Conservation (phyloP, 2,329 filamentous ascomycete genomes). For the Sarocladium kiliense region DNA sequence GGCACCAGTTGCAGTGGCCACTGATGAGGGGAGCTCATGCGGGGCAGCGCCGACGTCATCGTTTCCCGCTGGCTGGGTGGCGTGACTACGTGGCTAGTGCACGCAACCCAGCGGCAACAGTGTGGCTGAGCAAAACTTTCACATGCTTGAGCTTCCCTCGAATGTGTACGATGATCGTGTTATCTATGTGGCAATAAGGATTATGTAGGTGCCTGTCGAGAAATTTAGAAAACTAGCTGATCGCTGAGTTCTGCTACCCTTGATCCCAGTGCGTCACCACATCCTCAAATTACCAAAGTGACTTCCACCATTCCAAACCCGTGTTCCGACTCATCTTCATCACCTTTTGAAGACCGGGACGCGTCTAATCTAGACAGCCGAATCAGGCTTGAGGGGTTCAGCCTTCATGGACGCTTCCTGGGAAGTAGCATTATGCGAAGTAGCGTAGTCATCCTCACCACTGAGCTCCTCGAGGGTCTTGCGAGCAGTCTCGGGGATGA, state of each 20-base stretch:
- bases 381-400: not conserved
- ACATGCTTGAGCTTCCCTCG: not conserved
- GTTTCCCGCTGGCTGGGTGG: not conserved
- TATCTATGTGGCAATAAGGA: too few relatives aligned
- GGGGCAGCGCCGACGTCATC: conserved; percentile 26
- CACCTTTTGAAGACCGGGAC: too few relatives aligned
- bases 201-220: too few relatives aligned
- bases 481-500: conserved; percentile 70
- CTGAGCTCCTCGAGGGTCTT: conserved; percentile 65
- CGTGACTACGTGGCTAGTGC: conserved; percentile 3
- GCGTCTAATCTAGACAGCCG: not conserved
- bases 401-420: not conserved
- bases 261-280: too few relatives aligned
- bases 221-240: too few relatives aligned
- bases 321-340: too few relatives aligned
- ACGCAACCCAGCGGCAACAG: not conserved
- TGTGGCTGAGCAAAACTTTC: conserved; percentile 3
- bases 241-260: too few relatives aligned
- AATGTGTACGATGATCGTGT: too few relatives aligned
- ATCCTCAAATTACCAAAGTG: too few relatives aligned
- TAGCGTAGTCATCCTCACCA: conserved; percentile 22
- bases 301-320: too few relatives aligned
- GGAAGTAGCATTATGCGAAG: not conserved
- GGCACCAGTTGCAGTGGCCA: not conserved
- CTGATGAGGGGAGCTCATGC: conserved; percentile 19